These are phyloP conservation scores for Davidsoniella virescens DNA, from an alignment of 2,329 filamentous ascomycete genomes.

Conservation along the genomic window DNA sequence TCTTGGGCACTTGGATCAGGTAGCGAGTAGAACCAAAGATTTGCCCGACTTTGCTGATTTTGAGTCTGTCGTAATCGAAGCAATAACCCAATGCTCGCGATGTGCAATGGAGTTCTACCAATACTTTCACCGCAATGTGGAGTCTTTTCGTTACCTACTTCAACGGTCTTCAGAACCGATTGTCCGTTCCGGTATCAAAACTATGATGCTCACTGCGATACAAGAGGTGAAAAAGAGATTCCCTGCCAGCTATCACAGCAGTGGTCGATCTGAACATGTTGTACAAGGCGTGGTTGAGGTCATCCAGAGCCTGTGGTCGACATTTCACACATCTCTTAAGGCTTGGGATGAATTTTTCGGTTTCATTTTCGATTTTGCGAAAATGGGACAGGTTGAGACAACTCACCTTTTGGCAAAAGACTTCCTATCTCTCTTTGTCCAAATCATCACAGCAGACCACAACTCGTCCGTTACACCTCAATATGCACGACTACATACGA, in stretches of 20 bases:
- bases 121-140: slow-evolving; percentile 40
- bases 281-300: slow-evolving; percentile 27
- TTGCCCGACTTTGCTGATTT: slow-evolving; percentile 44
- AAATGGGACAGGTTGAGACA: slow-evolving; percentile 42
- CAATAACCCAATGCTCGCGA: slow-evolving; percentile 32
- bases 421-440: slow-evolving; percentile 42
- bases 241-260: slow-evolving; percentile 31
- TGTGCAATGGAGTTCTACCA: slow-evolving; percentile 44
- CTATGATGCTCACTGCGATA: slow-evolving; percentile 36
- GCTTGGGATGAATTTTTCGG: slow-evolving; percentile 67
- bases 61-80: slow-evolving; percentile 29
- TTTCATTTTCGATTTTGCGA: slow-evolving; percentile 49
- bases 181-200: slow-evolving; percentile 37
- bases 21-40: slow-evolving; percentile 57
- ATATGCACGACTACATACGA: slow-evolving; percentile 37
- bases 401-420: slow-evolving; percentile 41
- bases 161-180: slow-evolving; percentile 40
- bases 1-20: slow-evolving; percentile 55
- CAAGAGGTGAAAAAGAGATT: slow-evolving; percentile 31
- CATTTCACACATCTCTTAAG: slow-evolving; percentile 43
- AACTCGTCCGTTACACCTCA: slow-evolving; percentile 33
- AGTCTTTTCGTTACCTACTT: slow-evolving; percentile 47
- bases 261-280: slow-evolving; percentile 18
- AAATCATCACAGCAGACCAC: slow-evolving; percentile 45
- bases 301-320: slow-evolving; percentile 41